These are phyloP conservation scores for Acacia pycnantha DNA, from an alignment of 331 rosid species.

Conservation along the genomic window DNA sequence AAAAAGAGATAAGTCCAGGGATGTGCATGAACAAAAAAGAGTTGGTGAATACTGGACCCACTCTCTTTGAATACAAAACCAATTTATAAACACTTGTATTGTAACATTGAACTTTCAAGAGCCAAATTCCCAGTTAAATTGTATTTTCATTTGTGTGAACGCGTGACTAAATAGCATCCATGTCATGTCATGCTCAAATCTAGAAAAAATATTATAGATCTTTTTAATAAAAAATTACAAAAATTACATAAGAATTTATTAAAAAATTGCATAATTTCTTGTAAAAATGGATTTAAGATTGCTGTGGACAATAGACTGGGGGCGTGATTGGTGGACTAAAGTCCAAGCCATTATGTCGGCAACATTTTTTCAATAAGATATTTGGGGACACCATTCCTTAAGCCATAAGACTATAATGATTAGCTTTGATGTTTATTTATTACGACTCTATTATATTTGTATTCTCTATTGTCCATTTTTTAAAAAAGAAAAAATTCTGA, in stretches of 20 bases:
- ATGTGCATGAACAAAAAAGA: no score
- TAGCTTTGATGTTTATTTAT: neutral
- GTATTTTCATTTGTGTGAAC: neutral
- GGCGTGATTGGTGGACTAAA: neutral
- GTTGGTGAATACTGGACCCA: conserved; percentile 1
- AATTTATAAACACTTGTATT: neutral
- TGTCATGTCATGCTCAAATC: neutral
- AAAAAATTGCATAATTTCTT: neutral
- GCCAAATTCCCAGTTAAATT: neutral
- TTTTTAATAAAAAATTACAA: no score
- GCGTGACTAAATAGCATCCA: neutral
- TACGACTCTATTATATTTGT: no score
- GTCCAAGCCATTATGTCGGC: neutral
- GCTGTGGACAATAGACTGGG: neutral
- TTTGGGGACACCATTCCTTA: neutral
- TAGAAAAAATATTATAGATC: no score
- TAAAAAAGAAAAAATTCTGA: neutral
- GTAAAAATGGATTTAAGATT: neutral
- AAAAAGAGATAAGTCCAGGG: no score
- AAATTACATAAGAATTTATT: no score
- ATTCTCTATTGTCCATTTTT: no score
- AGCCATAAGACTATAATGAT: neutral
- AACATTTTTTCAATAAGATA: neutral
- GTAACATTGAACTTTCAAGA: neutral
- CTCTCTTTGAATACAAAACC: neutral